Conservation (phyloP, 2,329 filamentous ascomycete species). For the Colletotrichum liriopes region DNA sequence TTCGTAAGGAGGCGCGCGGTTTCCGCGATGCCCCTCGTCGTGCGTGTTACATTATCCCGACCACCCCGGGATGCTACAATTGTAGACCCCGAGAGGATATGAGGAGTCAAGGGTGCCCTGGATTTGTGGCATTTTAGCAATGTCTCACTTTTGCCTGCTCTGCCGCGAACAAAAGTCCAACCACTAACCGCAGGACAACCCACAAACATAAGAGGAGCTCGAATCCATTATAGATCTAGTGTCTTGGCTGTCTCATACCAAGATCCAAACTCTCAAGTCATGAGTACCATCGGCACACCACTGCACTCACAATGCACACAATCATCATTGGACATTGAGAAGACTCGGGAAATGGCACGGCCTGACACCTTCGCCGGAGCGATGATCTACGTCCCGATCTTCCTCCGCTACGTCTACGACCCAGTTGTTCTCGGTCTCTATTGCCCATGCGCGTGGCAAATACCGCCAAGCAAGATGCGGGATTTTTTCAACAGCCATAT, state of each 20-base stretch:
- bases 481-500: constrained; percentile 48
- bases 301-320: not conserved
- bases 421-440: constrained; percentile 53
- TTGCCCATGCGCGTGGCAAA: constrained; percentile 53
- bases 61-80: not conserved
- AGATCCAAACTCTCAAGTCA: not conserved
- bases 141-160: not conserved
- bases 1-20: not conserved
- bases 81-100: not conserved
- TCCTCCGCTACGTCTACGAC: constrained; percentile 48
- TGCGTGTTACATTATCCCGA: not conserved
- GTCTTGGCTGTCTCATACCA: not conserved
- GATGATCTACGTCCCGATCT: constrained; percentile 23
- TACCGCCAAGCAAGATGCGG: not conserved
- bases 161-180: not conserved
- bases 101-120: not conserved
- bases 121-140: not conserved
- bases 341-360: not conserved
- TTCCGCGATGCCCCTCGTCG: not conserved
- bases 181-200: not conserved
- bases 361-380: constrained; percentile 28
- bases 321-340: not conserved
- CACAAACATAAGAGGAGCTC: not conserved
- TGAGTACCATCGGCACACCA: not conserved
- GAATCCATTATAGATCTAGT: not conserved